These are phyloP conservation scores for Nicotiana knightiana DNA, from an alignment of 257 asterid genomes.

Conservation along the genomic window DNA sequence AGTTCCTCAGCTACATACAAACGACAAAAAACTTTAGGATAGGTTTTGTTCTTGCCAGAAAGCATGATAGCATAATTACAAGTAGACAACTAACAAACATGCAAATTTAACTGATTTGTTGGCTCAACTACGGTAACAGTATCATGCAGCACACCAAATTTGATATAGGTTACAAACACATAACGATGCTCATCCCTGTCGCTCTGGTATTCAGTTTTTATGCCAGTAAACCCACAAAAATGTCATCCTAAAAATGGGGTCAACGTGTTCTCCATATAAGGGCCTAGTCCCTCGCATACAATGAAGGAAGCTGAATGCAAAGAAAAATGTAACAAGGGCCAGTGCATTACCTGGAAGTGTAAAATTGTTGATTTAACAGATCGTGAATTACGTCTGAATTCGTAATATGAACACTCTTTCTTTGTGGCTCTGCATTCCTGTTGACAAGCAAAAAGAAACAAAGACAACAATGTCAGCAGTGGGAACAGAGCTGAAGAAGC, in stretches of 20 bases:
- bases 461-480: neutral
- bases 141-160: neutral
- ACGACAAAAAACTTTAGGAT: neutral
- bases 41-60: neutral
- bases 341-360: conserved; percentile 74
- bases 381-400: conserved; percentile 70
- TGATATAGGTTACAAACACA: neutral
- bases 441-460: neutral
- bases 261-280: neutral
- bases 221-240: neutral
- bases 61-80: neutral
- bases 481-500: neutral
- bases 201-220: neutral
- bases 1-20: conserved; percentile 68
- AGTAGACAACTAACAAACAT: conserved; percentile 1
- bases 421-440: conserved; percentile 71
- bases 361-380: conserved; percentile 80
- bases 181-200: neutral
- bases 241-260: neutral
- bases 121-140: neutral
- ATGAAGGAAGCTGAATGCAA: neutral
- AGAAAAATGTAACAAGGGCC: neutral
- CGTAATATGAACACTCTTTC: conserved; percentile 49
- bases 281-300: neutral
- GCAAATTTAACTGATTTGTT: neutral